phyloP scores from a whole-genome alignment of 2,329 filamentous ascomycete species.

The Fusarium piperis region DNA sequence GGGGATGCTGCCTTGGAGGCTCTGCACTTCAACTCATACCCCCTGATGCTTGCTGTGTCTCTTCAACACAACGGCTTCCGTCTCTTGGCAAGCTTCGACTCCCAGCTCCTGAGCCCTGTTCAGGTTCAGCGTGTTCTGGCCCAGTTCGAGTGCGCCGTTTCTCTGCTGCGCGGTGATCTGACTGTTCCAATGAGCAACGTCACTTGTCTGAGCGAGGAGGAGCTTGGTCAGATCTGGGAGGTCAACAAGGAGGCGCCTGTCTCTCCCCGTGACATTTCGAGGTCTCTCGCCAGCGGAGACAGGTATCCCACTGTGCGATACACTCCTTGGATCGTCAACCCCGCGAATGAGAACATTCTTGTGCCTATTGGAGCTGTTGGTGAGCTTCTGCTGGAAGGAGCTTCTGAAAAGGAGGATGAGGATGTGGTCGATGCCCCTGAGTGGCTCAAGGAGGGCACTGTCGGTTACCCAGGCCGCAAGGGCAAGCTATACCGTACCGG shows the following conservation, averaged over 20 bases:
- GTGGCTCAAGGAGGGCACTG: conserved; percentile 34
- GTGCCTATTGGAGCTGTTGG: conserved; percentile 46
- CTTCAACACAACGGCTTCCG: conserved; percentile 63
- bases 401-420: background rate
- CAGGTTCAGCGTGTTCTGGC: conserved; percentile 63
- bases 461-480: conserved; percentile 29
- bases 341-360: conserved; percentile 37
- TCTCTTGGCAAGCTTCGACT: conserved; percentile 71
- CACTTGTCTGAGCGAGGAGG: conserved; percentile 47
- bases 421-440: conserved; percentile 27
- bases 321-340: conserved; percentile 44
- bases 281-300: conserved; percentile 30
- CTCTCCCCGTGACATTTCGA: conserved; percentile 19
- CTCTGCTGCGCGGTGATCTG: conserved; percentile 55
- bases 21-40: conserved; percentile 65
- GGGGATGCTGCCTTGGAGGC: conserved; percentile 67
- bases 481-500: conserved; percentile 39
- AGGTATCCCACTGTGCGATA: conserved; percentile 32
- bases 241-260: conserved; percentile 39
- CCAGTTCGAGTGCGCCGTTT: conserved; percentile 60
- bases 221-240: conserved; percentile 49
- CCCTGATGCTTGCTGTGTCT: conserved; percentile 71
- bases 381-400: conserved; percentile 52
- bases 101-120: conserved; percentile 59
- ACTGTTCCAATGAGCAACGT: conserved; percentile 47